Evolutionary conservation across 805 yeast species (phyloP).

Genomic region (Yamadazyma endophytica): DNA sequence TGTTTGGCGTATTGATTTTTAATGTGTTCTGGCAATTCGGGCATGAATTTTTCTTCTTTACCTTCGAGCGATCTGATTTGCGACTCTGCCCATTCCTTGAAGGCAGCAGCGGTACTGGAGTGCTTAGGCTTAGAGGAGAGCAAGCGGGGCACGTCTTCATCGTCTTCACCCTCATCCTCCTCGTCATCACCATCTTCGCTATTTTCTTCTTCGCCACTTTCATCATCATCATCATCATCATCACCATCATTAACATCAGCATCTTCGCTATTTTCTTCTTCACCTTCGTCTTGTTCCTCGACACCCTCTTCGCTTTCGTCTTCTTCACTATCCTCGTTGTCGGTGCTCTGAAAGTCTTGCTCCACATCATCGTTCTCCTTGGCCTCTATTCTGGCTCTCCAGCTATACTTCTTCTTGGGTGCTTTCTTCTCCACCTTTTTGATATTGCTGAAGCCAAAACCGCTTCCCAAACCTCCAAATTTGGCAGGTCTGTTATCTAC

Average conservation of each 20-base stretch:
- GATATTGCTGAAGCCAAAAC: constrained; percentile 63
- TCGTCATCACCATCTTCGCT: constrained; percentile 30
- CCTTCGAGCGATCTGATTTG: constrained; percentile 66
- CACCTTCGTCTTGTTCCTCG: constrained; percentile 21
- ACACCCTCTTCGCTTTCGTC: constrained; percentile 16
- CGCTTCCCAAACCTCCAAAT: constrained; percentile 59
- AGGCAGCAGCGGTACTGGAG: constrained; percentile 44
- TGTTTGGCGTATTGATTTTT: constrained; percentile 44
- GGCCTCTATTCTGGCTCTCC: constrained; percentile 49
- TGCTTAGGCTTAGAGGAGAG: constrained; percentile 42
- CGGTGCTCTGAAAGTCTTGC: constrained; percentile 48
- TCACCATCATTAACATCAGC: constrained; percentile 19
- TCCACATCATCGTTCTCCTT: constrained; percentile 56
- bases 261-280: constrained; percentile 20
- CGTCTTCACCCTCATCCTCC: constrained; percentile 23
- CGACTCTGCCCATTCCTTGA: constrained; percentile 85
- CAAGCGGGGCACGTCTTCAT: constrained; percentile 27
- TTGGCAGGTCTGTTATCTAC: constrained; percentile 68
- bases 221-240: constrained; percentile 28
- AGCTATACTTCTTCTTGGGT: constrained; percentile 57
- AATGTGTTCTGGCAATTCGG: constrained; percentile 45
- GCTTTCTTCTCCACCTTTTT: constrained; percentile 36
- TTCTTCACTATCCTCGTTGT: constrained; percentile 21
- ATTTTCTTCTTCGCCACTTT: constrained; percentile 22
- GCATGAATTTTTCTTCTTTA: constrained; percentile 42